These are phyloP conservation scores for Dichomitus squalens DNA, from an alignment of 1,284 basidiomycete species.

Conservation along the genomic window DNA sequence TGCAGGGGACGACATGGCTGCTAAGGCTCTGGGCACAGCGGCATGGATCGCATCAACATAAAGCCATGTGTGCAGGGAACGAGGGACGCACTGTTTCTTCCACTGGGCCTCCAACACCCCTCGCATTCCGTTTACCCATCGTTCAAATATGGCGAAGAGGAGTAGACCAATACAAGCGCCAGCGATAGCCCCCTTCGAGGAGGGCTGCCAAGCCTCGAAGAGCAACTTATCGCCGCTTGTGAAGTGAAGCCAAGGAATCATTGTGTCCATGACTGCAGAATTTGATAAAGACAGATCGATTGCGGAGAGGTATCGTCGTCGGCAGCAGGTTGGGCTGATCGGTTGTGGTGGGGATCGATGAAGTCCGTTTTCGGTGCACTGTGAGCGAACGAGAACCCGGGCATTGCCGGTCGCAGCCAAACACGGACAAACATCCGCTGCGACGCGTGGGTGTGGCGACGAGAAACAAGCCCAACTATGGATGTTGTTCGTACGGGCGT, in stretches of 20 bases:
- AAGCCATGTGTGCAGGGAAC: background rate
- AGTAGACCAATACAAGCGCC: slow-evolving; percentile 77
- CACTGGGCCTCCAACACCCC: slow-evolving; percentile 56
- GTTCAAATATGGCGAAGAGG: slow-evolving; percentile 66
- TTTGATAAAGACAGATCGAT: slow-evolving; percentile 14
- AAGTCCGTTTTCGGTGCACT: too few species aligned
- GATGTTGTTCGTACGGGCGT: background rate
- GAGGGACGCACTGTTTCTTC: slow-evolving; percentile 52
- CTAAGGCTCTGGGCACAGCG: slow-evolving; percentile 4
- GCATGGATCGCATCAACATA: background rate
- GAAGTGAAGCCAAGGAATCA: slow-evolving; percentile 72
- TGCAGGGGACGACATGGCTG: slow-evolving; percentile 3
- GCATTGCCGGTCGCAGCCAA: background rate
- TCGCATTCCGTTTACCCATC: slow-evolving; percentile 63
- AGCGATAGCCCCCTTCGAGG: slow-evolving; percentile 64
- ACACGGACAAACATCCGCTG: background rate
- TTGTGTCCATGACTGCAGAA: slow-evolving; percentile 34
- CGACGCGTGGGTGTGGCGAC: background rate
- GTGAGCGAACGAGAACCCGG: background rate
- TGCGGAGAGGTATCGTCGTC: background rate
- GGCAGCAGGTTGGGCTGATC: background rate
- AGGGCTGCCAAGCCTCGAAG: slow-evolving; percentile 71
- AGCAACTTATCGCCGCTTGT: slow-evolving; percentile 61
- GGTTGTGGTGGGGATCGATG: background rate
- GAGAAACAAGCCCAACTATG: background rate